Evolutionary conservation across 78 protist genomes (phyloP).

Genomic region (slime mould (Dictyostelium discoideum)): DNA sequence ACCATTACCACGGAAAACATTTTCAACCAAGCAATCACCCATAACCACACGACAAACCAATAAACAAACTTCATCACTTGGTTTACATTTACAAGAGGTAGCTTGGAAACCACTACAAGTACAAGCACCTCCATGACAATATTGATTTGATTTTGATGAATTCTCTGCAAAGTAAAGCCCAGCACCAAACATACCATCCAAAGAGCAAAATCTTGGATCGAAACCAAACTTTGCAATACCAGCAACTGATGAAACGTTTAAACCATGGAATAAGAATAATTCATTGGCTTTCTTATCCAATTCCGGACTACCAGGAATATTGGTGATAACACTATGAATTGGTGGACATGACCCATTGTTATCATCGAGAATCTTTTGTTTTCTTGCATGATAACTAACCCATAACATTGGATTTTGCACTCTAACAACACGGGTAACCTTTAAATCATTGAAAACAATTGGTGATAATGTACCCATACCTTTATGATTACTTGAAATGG

Average conservation of each 20-base stretch:
- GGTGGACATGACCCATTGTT: background rate
- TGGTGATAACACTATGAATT: constrained; percentile 1
- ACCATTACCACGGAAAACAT: constrained; percentile 61
- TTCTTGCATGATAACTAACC: constrained; percentile 48
- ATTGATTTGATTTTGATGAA: constrained; percentile 75
- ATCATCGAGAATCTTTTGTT: constrained; percentile 58
- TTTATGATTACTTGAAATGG: constrained; percentile 41
- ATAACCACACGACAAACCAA: constrained; percentile 70
- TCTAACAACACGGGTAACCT: constrained; percentile 34
- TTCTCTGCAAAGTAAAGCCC: constrained; percentile 86
- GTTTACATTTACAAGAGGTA: constrained; percentile 32
- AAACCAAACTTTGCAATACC: constrained; percentile 76
- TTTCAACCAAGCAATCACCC: constrained; percentile 64
- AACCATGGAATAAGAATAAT: constrained; percentile 51
- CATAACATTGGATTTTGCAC: constrained; percentile 55
- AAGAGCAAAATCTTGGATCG: constrained; percentile 73
- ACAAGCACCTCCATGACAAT: constrained; percentile 61
- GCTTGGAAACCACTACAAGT: constrained; percentile 59
- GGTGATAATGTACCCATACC: constrained; percentile 50
- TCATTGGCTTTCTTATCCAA: constrained; percentile 43
- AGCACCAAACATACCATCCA: constrained; percentile 85
- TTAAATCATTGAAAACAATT: constrained; percentile 32
- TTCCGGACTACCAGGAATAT: constrained; percentile 43
- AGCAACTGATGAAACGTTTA: constrained; percentile 37
- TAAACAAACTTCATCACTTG: constrained; percentile 69